A percentile compares a stretch with the other conserved stretches of the same genome.
Evolutionary conservation across 306 rosid genomes (phyloP).

Genomic region (Dalbergia cochinchinensis): DNA sequence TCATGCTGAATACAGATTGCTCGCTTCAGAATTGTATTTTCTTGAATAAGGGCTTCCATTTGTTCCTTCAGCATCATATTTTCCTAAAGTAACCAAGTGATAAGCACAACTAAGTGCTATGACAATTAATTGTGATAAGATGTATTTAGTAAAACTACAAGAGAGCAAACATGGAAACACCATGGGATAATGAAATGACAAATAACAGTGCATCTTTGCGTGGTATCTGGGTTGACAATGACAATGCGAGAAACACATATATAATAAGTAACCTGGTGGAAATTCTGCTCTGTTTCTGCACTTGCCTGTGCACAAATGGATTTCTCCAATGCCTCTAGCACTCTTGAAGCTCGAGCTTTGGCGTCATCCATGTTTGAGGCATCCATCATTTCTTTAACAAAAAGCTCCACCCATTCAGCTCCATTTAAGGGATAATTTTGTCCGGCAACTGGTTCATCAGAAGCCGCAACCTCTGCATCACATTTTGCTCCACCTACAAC

Average conservation of each 20-base stretch:
- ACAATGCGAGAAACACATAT: neutral
- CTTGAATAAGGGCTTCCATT: slow-evolving; percentile 76
- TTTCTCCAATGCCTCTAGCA: slow-evolving; percentile 80
- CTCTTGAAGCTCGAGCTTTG: slow-evolving; percentile 77
- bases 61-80: slow-evolving; percentile 79
- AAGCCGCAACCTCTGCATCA: slow-evolving; percentile 54
- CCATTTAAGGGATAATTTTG: slow-evolving; percentile 65
- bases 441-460: slow-evolving; percentile 48
- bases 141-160: neutral
- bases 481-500: slow-evolving; percentile 47
- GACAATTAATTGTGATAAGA: neutral
- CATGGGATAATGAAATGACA: neutral
- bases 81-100: slow-evolving; percentile 59
- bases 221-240: neutral
- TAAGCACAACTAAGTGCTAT: slow-evolving; percentile 18
- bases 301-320: slow-evolving; percentile 68
- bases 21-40: slow-evolving; percentile 75
- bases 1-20: slow-evolving; percentile 84
- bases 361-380: slow-evolving; percentile 86
- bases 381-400: slow-evolving; percentile 83
- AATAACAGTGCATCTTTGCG: slow-evolving; percentile 1
- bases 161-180: neutral
- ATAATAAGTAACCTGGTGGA: slow-evolving; percentile 60
- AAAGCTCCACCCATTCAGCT: slow-evolving; percentile 84
- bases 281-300: slow-evolving; percentile 64